Evolutionary conservation across 768 basidiomycete genomes (phyloP).

Genomic region (Podaxis pistillaris): DNA sequence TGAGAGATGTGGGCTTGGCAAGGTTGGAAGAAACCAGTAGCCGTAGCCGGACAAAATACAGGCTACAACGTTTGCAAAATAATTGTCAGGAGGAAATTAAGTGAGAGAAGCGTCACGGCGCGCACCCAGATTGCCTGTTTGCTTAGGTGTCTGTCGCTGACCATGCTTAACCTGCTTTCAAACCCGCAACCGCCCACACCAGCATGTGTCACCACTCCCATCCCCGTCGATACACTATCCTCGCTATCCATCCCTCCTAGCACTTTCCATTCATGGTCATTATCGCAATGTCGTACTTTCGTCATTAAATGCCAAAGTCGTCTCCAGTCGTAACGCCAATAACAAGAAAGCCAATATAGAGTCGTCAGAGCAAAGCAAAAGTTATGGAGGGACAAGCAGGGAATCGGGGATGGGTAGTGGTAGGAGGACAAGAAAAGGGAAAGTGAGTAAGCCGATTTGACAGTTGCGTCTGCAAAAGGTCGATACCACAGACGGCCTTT

Average conservation of each 20-base stretch:
- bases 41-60: not conserved
- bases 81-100: not conserved
- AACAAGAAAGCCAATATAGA: not conserved
- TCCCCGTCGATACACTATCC: not conserved
- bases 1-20: not conserved
- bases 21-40: not conserved
- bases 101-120: not conserved
- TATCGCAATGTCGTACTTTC: not conserved
- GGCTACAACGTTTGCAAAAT: not conserved
- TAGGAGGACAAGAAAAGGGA: not conserved
- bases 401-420: not conserved
- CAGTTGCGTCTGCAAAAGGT: not conserved
- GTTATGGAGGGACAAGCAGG: not conserved
- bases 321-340: not conserved
- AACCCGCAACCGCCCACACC: too few relatives aligned
- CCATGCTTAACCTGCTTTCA: not conserved
- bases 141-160: too few relatives aligned
- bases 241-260: not conserved
- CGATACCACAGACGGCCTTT: not conserved
- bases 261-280: not conserved
- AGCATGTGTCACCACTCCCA: not conserved
- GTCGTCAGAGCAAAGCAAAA: not conserved
- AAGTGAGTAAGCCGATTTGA: slow-evolving; percentile 1
- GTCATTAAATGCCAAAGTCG: not conserved
- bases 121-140: not conserved